phyloP scores from a whole-genome alignment of 495 filamentous ascomycete genomes.

The Hypomontagnella monticulosa region DNA sequence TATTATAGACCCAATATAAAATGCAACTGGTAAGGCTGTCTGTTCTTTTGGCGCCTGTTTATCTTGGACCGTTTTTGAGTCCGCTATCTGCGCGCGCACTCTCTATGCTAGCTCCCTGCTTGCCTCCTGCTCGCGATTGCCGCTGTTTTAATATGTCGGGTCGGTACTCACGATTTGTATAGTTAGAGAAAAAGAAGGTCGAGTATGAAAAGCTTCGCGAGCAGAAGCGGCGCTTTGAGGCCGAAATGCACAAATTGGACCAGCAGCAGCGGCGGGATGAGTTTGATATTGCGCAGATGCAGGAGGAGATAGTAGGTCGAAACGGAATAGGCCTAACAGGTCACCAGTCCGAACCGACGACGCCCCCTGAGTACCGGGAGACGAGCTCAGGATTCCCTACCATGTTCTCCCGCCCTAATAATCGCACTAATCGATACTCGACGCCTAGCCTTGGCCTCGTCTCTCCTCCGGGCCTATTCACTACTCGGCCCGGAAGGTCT shows the following conservation, averaged over 20 bases:
- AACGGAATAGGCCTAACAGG: constrained; percentile 57
- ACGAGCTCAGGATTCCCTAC: constrained; percentile 70
- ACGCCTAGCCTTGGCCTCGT: constrained; percentile 78
- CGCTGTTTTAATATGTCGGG: constrained; percentile 12
- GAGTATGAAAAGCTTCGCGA: constrained; percentile 88
- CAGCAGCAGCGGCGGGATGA: constrained; percentile 82
- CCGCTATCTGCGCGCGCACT: constrained; percentile 15
- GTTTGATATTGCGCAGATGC: constrained; percentile 81
- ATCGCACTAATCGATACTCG: constrained; percentile 83
- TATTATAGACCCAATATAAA: constrained; percentile 62
- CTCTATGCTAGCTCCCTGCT: not conserved
- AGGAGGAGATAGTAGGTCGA: constrained; percentile 72
- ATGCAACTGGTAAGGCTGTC: constrained; percentile 65
- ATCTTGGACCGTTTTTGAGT: constrained; percentile 10
- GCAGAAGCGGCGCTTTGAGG: constrained; percentile 84
- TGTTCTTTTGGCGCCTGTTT: constrained; percentile 15
- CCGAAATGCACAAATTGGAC: constrained; percentile 86
- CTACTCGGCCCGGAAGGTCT: constrained; percentile 75
- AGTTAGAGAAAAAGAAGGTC: constrained; percentile 93
- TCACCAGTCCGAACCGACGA: constrained; percentile 91
- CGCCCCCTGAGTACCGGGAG: constrained; percentile 93
- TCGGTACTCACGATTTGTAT: constrained; percentile 41
- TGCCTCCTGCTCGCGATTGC: constrained; percentile 17
- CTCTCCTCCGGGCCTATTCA: constrained; percentile 80
- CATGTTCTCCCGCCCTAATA: constrained; percentile 77